Base-by-base conservation (phyloP, 2,329 filamentous ascomycete species). In the Pseudocercospora crystallina region DNA sequence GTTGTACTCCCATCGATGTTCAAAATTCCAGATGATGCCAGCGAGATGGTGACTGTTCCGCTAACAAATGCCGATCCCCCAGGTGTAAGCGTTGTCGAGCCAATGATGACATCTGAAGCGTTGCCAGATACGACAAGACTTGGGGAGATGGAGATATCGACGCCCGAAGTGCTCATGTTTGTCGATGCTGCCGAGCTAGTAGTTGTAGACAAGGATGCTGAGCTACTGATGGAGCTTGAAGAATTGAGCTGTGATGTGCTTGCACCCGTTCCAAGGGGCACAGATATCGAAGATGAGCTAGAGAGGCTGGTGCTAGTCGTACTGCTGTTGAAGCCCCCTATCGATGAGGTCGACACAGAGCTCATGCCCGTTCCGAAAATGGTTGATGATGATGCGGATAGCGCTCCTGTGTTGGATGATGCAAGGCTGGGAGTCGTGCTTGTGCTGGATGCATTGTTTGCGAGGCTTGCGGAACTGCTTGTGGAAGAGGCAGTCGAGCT, bases 1-100 rank as follows among this genome's bases (percentile, higher is more conserved):
- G 47, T 44, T 4, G 47, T 44, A 32, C 47, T 50, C n/a, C 47
- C 41, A 30, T 42, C 40, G 10, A 34, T 13, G 15, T 43, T 50
- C 13, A 43, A 17, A 5, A 44, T 38, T 26, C 20, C 20, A 26
- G 20, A 26, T 26, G 20, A 26, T 26, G 20, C 20, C 20, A 42
- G 39, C 29, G 39, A 42, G 26, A 42, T 31, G 32, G 39, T 42
- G 15, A 26, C 29, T 13, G 39, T 42, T 14, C 32, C 39, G 8
- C 26, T 42, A 14, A 31, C 30, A 31, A 42, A 42, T 30, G 39
- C 39, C 13, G 39, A 42, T 11, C 39, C 39, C 11, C 39, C 39
- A 31, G 39, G 39, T 15, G 39, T 32, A 32, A 42, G 14, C n/a
- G 39, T 42, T 31, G 39, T 42, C 17, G 39, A 42, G 39, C 39